Conservation (phyloP, 2,329 filamentous ascomycete species). For the Alternaria brassicae region DNA sequence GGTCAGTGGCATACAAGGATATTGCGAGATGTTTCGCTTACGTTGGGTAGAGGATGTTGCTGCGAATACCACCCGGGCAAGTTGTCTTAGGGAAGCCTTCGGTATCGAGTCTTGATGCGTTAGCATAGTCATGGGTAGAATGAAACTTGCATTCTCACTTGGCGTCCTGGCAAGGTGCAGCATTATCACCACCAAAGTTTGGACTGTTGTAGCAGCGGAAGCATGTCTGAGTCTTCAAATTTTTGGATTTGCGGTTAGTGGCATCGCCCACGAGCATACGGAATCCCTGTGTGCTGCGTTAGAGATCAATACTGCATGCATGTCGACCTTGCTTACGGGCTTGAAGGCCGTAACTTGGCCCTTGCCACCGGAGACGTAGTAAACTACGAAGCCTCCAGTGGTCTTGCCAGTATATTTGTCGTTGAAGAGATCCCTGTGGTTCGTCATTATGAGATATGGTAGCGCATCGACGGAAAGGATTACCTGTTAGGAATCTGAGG, state of each 20-base stretch:
- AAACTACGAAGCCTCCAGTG: slow-evolving; percentile 55
- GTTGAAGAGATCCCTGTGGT: slow-evolving; percentile 46
- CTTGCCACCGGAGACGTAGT: slow-evolving; percentile 55
- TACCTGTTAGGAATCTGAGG: slow-evolving; percentile 38
- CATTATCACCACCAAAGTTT: slow-evolving; percentile 55
- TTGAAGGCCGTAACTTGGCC: slow-evolving; percentile 55
- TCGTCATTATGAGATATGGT: background rate
- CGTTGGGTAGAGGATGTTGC: slow-evolving; percentile 40
- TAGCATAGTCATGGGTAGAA: background rate
- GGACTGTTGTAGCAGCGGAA: slow-evolving; percentile 56
- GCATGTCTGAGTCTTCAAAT: slow-evolving; percentile 49
- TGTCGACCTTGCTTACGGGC: slow-evolving; percentile 11
- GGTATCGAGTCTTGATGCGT: slow-evolving; percentile 5
- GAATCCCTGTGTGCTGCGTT: slow-evolving; percentile 48
- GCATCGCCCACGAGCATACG: slow-evolving; percentile 57
- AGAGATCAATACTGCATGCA: accelerated
- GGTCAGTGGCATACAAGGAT: slow-evolving; percentile 1
- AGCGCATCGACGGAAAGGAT: no score
- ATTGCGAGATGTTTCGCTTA: background rate
- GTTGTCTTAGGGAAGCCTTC: slow-evolving; percentile 25
- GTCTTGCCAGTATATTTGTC: slow-evolving; percentile 43
- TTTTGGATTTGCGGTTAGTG: slow-evolving; percentile 27
- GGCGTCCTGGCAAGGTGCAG: slow-evolving; percentile 38
- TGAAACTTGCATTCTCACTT: slow-evolving; percentile 4
- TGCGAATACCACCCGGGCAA: slow-evolving; percentile 40